phyloP scores from a whole-genome alignment of 202 grass and related monocot genomes.

The Elaeis oleifera region DNA sequence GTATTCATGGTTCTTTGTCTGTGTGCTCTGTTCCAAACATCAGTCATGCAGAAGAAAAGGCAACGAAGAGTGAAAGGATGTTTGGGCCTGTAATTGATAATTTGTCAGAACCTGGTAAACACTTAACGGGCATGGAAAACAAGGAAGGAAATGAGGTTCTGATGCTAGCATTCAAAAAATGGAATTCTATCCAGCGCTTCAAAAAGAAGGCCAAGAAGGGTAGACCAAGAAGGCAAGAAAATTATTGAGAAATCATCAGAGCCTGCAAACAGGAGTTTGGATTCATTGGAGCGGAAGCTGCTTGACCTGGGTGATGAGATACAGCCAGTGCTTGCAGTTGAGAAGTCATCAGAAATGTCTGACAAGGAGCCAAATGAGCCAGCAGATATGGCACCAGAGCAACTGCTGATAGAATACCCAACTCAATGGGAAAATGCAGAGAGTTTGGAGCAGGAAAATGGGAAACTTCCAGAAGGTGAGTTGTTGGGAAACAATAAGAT shows the following conservation, averaged over 20 bases:
- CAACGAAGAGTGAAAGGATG: conserved; percentile 3
- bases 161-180: too few species aligned
- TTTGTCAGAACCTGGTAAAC: too few species aligned
- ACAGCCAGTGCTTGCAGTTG: too few species aligned
- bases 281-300: neutral
- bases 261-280: neutral
- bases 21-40: neutral
- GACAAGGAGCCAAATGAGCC: too few species aligned
- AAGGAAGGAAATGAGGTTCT: too few species aligned
- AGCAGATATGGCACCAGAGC: too few species aligned
- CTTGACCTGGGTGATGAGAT: neutral
- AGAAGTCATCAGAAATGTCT: too few species aligned
- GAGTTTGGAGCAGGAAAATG: conserved; percentile 12
- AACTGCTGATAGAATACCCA: too few species aligned
- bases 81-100: neutral
- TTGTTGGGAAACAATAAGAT: neutral
- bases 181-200: neutral
- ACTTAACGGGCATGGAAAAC: too few species aligned
- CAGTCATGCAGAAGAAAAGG: neutral
- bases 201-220: conserved; percentile 10
- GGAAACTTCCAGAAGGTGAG: conserved; percentile 2
- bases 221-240: conserved; percentile 8
- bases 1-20: neutral
- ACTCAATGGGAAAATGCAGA: too few species aligned
- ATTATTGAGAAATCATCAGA: too few species aligned